Base-by-base conservation (phyloP, 1,139 yeast genomes). In the Blastobotrys proliferans region DNA sequence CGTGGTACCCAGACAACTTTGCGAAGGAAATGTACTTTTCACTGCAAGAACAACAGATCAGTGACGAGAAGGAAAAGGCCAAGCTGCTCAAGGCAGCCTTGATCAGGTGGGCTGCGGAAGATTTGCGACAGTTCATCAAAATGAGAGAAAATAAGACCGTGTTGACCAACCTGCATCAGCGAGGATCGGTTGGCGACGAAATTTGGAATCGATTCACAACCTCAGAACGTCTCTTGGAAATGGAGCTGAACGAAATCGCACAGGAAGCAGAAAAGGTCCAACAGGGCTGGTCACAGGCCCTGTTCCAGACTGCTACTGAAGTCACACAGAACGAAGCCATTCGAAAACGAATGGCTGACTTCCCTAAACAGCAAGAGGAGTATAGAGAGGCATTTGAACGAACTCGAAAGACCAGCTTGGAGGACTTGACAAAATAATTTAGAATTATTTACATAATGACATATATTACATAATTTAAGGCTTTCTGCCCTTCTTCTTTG, bases 241-340 rank as follows among this genome's bases (percentile, higher is more conserved):
- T 83, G 25, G 98, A 92, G 61, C 69, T 92, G 53, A 77, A 81
- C 61, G 90, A 83, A 45, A 73, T 88, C 43, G 81, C 84, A n/a
- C 68, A 63, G 44, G 96, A 87, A 63, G 86, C 94, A 38, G 88
- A 86, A 58, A 53, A 66, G 14, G 69, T 76, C 53, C 85, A 85
- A 60, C 76, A 79, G 41, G 94, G 87, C 21, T 90, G 97, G 96
- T 77, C 82, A 6, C 83, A 77, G 52, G 68, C 74, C 41, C 77
- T 87, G 56, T 83, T 88, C 60, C 83, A 83, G 10, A 77, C 83
- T 16, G 85, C 92, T 27, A 92, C 83, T 57, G 97, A 92, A 59
- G 81, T 92, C 38, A 86, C 95, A 52, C 85, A 87, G 65, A 90
- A 90, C 61, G 94, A 85, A 64, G 96, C 96, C 0, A 71, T 92